Evolutionary conservation across 164 flowering plant species (phyloP).

Genomic region (Santalum album): DNA sequence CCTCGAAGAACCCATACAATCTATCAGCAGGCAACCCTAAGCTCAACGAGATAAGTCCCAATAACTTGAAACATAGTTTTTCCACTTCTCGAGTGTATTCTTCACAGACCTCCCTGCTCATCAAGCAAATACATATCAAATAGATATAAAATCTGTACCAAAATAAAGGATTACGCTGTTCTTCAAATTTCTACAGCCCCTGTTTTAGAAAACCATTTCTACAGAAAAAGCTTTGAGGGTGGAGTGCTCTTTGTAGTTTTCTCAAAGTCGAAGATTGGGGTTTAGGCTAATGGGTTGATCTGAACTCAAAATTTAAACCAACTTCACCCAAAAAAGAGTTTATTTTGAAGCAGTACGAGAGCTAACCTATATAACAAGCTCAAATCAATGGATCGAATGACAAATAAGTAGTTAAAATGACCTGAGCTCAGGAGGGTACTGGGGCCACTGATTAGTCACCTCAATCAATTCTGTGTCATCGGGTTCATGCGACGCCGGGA

Average conservation of each 20-base stretch:
- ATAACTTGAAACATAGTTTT: conserved; percentile 19
- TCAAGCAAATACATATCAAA: background rate
- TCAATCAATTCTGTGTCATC: conserved; percentile 18
- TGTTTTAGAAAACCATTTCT: no score
- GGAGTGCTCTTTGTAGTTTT: no score
- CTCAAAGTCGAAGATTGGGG: no score
- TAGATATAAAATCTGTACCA: background rate
- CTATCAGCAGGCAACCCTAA: conserved; percentile 23
- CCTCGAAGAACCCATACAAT: conserved; percentile 27
- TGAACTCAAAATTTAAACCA: no score
- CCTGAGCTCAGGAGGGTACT: conserved; percentile 35
- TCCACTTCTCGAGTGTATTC: conserved; percentile 22
- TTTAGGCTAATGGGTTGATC: no score
- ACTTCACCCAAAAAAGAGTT: no score
- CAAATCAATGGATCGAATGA: background rate
- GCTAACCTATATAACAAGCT: background rate
- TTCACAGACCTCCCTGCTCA: conserved; percentile 21
- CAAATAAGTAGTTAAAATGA: background rate
- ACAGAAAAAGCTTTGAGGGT: no score
- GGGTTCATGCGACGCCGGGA: conserved; percentile 33
- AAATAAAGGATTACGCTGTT: background rate
- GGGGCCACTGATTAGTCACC: conserved; percentile 49
- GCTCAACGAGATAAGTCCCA: conserved; percentile 29
- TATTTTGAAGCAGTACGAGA: background rate
- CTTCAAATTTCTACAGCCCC: no score